Conservation (phyloP, 176 grass and related monocot genomes). For the Cenchrus purpureus region DNA sequence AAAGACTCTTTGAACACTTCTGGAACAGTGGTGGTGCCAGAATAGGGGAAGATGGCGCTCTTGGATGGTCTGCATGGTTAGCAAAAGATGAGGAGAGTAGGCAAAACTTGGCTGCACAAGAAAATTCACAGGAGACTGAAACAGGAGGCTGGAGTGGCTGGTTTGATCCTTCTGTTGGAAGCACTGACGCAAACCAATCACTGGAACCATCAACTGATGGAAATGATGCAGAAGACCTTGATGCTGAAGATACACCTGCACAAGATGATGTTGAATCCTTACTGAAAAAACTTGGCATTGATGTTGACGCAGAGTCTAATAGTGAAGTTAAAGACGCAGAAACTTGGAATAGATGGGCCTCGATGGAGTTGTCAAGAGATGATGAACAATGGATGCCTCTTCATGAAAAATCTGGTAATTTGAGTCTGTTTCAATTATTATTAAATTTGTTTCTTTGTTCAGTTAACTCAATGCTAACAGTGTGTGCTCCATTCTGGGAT, state of each 20-base stretch:
- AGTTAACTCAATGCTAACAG: slow-evolving; percentile 33
- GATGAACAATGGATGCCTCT: slow-evolving; percentile 92
- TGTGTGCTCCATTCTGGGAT: slow-evolving; percentile 34
- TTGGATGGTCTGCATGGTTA: slow-evolving; percentile 95
- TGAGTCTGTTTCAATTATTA: slow-evolving; percentile 12
- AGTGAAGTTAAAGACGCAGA: slow-evolving; percentile 92
- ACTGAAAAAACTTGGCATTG: slow-evolving; percentile 90
- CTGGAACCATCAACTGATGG: slow-evolving; percentile 45
- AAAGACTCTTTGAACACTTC: slow-evolving; percentile 96
- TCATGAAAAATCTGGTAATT: slow-evolving; percentile 71
- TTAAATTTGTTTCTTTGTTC: slow-evolving; percentile 42
- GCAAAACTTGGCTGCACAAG: slow-evolving; percentile 59
- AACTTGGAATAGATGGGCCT: slow-evolving; percentile 95
- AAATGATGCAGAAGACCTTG: slow-evolving; percentile 56
- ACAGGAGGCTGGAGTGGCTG: slow-evolving; percentile 87
- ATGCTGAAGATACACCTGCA: slow-evolving; percentile 58
- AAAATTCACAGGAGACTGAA: slow-evolving; percentile 67
- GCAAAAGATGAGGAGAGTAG: slow-evolving; percentile 83
- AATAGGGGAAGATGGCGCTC: slow-evolving; percentile 82
- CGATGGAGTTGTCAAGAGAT: slow-evolving; percentile 76
- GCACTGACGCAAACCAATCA: slow-evolving; percentile 45
- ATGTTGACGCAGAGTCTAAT: slow-evolving; percentile 74
- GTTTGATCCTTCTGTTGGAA: slow-evolving; percentile 73
- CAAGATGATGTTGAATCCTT: slow-evolving; percentile 85
- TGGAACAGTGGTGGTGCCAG: slow-evolving; percentile 87